A percentile compares a stretch with the other conserved stretches of the same genome.
Conservation (phyloP, 2,329 filamentous ascomycete species). For the Botrytis paeoniae region DNA sequence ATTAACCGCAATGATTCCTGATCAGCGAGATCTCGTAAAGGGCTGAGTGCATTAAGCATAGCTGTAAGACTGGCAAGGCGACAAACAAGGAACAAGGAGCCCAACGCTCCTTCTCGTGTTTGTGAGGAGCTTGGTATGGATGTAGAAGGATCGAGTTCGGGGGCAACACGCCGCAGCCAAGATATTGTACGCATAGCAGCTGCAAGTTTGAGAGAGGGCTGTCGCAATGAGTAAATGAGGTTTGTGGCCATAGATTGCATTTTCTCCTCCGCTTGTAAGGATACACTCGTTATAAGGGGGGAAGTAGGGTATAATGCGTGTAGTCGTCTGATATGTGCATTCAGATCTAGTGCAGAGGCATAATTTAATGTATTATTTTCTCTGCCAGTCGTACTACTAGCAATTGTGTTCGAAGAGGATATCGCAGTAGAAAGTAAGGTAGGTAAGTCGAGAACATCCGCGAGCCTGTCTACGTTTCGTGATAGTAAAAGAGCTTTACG, state of each 20-base stretch:
- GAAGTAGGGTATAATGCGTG: slow-evolving; percentile 80
- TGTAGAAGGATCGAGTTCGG: slow-evolving; percentile 62
- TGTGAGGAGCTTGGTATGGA: slow-evolving; percentile 26
- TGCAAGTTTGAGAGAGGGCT: slow-evolving; percentile 79
- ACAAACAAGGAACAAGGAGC: slow-evolving; percentile 83
- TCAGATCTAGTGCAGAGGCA: slow-evolving; percentile 83
- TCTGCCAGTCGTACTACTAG: slow-evolving; percentile 40
- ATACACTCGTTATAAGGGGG: slow-evolving; percentile 68
- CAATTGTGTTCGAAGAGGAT: slow-evolving; percentile 45
- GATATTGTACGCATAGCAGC: slow-evolving; percentile 86
- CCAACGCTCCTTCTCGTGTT: slow-evolving; percentile 64
- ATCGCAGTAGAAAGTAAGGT: slow-evolving; percentile 79
- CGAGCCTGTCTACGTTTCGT: slow-evolving; percentile 82
- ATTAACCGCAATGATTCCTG: slow-evolving; percentile 63
- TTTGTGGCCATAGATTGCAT: slow-evolving; percentile 88
- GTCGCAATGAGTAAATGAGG: slow-evolving; percentile 73
- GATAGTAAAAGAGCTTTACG: slow-evolving; percentile 78
- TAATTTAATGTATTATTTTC: slow-evolving; percentile 64
- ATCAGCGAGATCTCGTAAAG: slow-evolving; percentile 83
- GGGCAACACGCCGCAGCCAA: slow-evolving; percentile 83
- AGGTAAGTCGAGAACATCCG: slow-evolving; percentile 88
- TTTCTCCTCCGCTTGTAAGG: slow-evolving; percentile 74
- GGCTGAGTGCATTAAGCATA: slow-evolving; percentile 80
- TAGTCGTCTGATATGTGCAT: slow-evolving; percentile 88
- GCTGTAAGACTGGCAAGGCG: slow-evolving; percentile 74